Percentiles rank a stretch among this genome's conserved stretches.
Conservation (phyloP, 257 asterid genomes). For the Solanum pennellii region DNA sequence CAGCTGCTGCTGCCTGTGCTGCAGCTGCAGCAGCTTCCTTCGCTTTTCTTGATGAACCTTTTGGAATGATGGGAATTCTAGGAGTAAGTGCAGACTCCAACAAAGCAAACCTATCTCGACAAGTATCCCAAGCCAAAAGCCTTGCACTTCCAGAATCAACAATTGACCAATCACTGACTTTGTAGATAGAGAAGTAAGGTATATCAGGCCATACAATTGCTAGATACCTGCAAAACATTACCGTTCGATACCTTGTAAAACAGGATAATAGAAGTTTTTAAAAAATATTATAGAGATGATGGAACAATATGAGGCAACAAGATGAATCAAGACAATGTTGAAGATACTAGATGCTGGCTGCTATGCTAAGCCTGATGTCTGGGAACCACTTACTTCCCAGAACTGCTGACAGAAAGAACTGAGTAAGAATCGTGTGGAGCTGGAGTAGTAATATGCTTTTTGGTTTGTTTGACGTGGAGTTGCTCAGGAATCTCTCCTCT, state of each 20-base stretch:
- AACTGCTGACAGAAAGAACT: constrained; percentile 93
- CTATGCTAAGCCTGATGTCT: neutral
- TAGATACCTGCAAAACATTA: constrained; percentile 56
- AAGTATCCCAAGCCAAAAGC: constrained; percentile 92
- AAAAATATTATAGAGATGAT: neutral
- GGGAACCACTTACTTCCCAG: constrained; percentile 78
- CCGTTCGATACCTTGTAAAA: constrained; percentile 1
- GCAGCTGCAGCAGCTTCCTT: constrained; percentile 98
- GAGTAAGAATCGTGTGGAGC: constrained; percentile 98
- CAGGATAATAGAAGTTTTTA: neutral
- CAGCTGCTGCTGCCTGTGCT: constrained; percentile 86
- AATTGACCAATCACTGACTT: constrained; percentile 93
- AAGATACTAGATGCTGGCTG: neutral
- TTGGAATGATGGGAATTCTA: constrained; percentile 84
- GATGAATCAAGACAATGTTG: neutral
- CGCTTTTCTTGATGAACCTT: constrained; percentile 88
- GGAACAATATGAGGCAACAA: neutral
- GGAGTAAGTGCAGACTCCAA: constrained; percentile 81
- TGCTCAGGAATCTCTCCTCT: constrained; percentile 89
- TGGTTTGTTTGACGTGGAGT: constrained; percentile 80
- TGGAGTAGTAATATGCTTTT: constrained; percentile 90
- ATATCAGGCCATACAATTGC: constrained; percentile 98
- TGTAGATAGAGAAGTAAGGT: constrained; percentile 86
- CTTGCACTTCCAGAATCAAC: constrained; percentile 99
- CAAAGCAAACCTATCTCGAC: constrained; percentile 86